These are phyloP conservation scores for Oenanthe sinensis DNA, from an alignment of 129 eudicot genomes.

Conservation along the genomic window DNA sequence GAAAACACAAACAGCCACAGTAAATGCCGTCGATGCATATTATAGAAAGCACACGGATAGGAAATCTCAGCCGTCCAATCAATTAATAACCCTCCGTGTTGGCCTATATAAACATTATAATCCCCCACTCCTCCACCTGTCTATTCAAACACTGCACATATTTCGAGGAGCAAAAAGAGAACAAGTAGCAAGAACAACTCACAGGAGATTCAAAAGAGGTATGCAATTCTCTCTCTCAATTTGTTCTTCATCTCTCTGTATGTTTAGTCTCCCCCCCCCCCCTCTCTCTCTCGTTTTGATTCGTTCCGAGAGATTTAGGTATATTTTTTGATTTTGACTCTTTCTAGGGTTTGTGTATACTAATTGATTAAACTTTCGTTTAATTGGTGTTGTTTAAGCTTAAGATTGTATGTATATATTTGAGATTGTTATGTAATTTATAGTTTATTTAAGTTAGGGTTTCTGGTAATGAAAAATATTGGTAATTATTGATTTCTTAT, in stretches of 20 bases:
- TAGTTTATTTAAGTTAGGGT: neutral
- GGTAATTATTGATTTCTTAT: too few relatives aligned
- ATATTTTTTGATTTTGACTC: neutral
- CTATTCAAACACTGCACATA: neutral
- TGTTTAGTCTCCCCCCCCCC: too few relatives aligned
- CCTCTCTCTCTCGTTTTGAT: neutral
- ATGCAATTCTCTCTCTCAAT: neutral
- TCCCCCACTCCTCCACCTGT: neutral
- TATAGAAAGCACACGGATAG: conserved; percentile 20
- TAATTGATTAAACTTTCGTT: neutral
- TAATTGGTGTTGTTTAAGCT: neutral
- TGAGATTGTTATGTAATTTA: neutral
- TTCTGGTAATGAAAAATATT: too few relatives aligned
- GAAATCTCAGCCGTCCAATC: conserved; percentile 19
- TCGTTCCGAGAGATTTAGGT: neutral
- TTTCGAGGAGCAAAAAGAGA: neutral
- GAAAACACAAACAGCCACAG: neutral
- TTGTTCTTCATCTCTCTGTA: neutral
- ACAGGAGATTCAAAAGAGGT: neutral
- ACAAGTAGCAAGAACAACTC: neutral
- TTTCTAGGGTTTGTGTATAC: neutral
- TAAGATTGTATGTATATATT: too few relatives aligned
- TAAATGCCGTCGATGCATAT: conserved; percentile 18
- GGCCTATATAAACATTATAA: conserved; percentile 12
- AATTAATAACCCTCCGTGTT: neutral